Percentiles rank a stretch among this genome's conserved stretches.
Evolutionary conservation across 768 basidiomycete genomes (phyloP).

Genomic region (Tulasnella sp.): DNA sequence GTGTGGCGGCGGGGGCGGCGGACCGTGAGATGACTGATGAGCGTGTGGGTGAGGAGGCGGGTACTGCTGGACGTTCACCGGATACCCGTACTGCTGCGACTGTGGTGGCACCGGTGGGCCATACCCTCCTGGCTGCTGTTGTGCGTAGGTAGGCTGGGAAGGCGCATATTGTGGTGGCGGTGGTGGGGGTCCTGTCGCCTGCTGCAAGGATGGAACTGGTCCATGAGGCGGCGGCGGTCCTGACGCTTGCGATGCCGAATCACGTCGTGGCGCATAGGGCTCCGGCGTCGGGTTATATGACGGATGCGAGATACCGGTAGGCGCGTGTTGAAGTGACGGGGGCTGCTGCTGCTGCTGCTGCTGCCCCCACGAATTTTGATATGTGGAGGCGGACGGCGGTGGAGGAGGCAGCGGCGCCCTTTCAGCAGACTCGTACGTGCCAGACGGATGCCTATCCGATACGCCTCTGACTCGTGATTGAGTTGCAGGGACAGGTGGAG

Average conservation of each 20-base stretch:
- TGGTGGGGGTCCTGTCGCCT: not conserved
- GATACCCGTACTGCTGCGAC: not conserved
- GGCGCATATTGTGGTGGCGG: not conserved
- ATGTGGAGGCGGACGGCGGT: too few relatives aligned
- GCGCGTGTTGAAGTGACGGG: too few relatives aligned
- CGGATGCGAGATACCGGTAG: not conserved
- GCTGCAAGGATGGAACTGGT: not conserved
- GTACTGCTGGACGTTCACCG: too few relatives aligned
- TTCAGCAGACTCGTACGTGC: too few relatives aligned
- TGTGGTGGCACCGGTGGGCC: not conserved
- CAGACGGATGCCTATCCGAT: too few relatives aligned
- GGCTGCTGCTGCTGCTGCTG: too few relatives aligned
- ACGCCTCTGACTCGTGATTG: not conserved
- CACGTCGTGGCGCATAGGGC: not conserved
- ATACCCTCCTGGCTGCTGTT: not conserved
- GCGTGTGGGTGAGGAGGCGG: conserved; percentile 1
- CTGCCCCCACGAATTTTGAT: too few relatives aligned
- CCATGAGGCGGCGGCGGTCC: not conserved
- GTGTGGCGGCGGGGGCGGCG: not conserved
- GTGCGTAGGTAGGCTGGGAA: not conserved
- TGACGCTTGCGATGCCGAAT: too few relatives aligned
- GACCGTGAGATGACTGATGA: conserved; percentile 8
- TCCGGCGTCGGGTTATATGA: not conserved
- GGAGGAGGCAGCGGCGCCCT: too few relatives aligned
- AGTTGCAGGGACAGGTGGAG: not conserved